Percentiles rank a stretch among this genome's conserved stretches.
These are phyloP conservation scores for Knoxia roxburghii DNA, from an alignment of 257 asterid species.

Conservation along the genomic window DNA sequence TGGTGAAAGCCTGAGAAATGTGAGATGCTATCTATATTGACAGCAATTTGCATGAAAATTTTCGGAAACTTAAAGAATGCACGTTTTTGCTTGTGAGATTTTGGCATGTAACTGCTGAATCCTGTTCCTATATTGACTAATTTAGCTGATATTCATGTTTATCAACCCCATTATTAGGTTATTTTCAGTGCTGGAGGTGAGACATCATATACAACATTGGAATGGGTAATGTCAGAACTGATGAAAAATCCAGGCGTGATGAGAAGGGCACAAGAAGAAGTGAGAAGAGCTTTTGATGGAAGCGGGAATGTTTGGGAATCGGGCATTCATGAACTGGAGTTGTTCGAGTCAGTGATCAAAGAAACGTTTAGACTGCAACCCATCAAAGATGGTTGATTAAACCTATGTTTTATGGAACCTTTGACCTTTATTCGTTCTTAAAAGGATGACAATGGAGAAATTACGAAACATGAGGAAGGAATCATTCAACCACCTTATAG, in stretches of 20 bases:
- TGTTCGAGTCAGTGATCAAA: background rate
- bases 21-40: too few relatives aligned
- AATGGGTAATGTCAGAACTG: slow-evolving; percentile 6
- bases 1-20: too few relatives aligned
- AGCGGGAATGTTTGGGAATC: background rate
- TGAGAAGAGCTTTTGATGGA: background rate
- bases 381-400: too few relatives aligned
- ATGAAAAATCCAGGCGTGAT: background rate
- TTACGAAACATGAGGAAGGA: too few relatives aligned
- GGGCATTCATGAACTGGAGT: background rate
- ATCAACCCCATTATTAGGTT: background rate
- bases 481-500: too few relatives aligned
- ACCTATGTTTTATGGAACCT: too few relatives aligned
- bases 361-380: slow-evolving; percentile 2
- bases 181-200: slow-evolving; percentile 7
- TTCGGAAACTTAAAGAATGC: too few relatives aligned
- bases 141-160: background rate
- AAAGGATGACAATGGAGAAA: too few relatives aligned
- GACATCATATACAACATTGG: background rate
- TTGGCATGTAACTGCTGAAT: too few relatives aligned
- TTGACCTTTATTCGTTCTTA: too few relatives aligned
- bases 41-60: too few relatives aligned
- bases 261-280: slow-evolving; percentile 9
- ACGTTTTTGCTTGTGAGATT: too few relatives aligned
- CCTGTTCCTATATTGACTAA: background rate